Evolutionary conservation across 805 yeast species (phyloP).

Genomic region (Pichia ethanolica): DNA sequence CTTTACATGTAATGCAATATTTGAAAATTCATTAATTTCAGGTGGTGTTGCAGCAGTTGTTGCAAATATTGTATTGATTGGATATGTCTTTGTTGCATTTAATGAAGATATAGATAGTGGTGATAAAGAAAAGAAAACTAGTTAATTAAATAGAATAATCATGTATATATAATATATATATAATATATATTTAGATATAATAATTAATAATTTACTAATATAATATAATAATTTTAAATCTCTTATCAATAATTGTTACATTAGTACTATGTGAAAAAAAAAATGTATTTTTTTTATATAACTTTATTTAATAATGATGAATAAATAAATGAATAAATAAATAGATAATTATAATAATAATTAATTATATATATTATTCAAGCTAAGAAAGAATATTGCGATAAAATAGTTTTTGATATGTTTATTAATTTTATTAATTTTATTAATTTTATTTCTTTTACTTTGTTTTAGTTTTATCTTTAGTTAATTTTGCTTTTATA

Average conservation of each 20-base stretch:
- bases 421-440: neutral
- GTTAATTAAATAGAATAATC: neutral
- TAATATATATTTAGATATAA: no score
- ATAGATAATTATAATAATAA: neutral
- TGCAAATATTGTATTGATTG: constrained; percentile 68
- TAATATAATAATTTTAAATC: no score
- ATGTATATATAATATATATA: no score
- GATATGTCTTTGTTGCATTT: constrained; percentile 68
- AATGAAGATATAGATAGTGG: constrained; percentile 44
- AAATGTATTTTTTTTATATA: neutral
- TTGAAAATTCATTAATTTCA: constrained; percentile 52
- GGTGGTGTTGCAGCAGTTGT: constrained; percentile 77
- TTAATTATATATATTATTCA: neutral
- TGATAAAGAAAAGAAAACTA: constrained; percentile 26
- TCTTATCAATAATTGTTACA: no score
- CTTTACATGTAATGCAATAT: constrained; percentile 31
- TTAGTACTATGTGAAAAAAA: no score
- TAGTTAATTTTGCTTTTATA: neutral
- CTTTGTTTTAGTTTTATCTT: neutral
- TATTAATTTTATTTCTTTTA: no score
- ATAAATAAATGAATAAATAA: neutral
- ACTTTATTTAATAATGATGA: neutral
- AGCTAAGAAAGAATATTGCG: no score
- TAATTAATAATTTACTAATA: no score
- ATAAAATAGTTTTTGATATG: no score